Evolutionary conservation across 2,329 filamentous ascomycete genomes (phyloP), one percentile per base, ranked within the genome.

Genomic region (Akanthomyces lecanii): DNA sequence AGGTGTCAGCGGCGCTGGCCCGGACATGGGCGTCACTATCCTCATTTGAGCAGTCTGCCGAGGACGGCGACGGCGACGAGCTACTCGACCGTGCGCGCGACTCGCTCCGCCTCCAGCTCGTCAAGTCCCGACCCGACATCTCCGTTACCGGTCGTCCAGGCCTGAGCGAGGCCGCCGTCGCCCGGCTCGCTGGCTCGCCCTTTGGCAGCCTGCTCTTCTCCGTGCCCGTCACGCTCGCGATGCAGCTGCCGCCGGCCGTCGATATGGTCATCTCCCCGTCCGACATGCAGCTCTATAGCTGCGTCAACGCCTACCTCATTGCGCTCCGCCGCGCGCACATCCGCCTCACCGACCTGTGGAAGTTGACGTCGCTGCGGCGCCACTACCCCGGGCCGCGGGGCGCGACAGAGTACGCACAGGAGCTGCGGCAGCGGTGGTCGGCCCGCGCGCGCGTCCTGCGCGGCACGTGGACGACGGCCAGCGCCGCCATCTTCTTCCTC

Each of bases 131-230:
- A 30, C 68, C 76, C 74, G 6, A 74, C 78, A 1, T 72, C 77
- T 1, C 69, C 76, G 30, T 79, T 76, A 44, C 67, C 73, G 28
- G 76, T 75, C 40, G 51, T 11, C 70, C 71, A 2, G 77, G 76
- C 0, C 65, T 77, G 4, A 70, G 68, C n/a, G 53, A 71, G 64
- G 65, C 71, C 14, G 66, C 70, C 51, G 69, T 74, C 33, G 71
- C 73, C 54, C 61, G 72, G 3, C 74, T 85, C 23, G 78, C 77
- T 0, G 67, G 77, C 11, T 84, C 83, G 0, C 85, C 86, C 0
- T 98, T 97, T 73, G 85, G 86, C 60, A 92, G 94, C 67, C 79
- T 97, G 0, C 81, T 98, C 5, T 88, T 98, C 64, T 92, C 92
- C 2, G 86, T 88, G 0, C 87, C 92, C 0, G 74, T 72, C 12